Conservation (phyloP, 306 rosid species). For the Parietaria judaica region DNA sequence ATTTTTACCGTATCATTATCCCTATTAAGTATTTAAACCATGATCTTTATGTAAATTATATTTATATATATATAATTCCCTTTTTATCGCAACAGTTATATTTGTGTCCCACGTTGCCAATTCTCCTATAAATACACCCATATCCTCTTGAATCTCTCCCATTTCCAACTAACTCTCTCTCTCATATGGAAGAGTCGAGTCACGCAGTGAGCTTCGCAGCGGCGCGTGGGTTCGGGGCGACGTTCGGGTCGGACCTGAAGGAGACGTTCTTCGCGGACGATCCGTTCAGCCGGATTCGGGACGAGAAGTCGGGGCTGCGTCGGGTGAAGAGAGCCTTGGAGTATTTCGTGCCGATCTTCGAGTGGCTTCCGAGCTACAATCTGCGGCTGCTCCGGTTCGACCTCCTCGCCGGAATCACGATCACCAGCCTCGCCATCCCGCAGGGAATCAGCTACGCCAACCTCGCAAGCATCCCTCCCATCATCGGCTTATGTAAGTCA, state of each 20-base stretch:
- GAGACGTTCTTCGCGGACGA: constrained; percentile 66
- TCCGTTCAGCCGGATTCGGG: constrained; percentile 45
- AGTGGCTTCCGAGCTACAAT: constrained; percentile 60
- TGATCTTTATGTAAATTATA: too few species aligned
- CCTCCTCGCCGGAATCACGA: constrained; percentile 71
- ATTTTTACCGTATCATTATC: too few species aligned
- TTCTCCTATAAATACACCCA: too few species aligned
- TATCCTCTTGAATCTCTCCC: too few species aligned
- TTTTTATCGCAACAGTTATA: too few species aligned
- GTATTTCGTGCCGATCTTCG: constrained; percentile 57
- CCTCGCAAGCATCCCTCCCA: constrained; percentile 60
- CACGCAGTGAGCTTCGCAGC: constrained; percentile 38
- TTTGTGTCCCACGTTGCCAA: too few species aligned
- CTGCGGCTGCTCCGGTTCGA: constrained; percentile 32
- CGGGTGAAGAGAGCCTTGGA: constrained; percentile 29
- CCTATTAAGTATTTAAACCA: too few species aligned
- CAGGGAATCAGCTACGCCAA: constrained; percentile 90
- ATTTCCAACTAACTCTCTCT: background rate
- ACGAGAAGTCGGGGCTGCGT: background rate
- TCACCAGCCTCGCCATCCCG: constrained; percentile 87
- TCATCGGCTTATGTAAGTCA: constrained; percentile 69
- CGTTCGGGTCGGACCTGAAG: constrained; percentile 38
- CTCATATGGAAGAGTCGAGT: background rate
- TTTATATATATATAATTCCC: too few species aligned
- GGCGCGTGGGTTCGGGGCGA: constrained; percentile 25